Evolutionary conservation across 192 early-diverging fungal species (phyloP), one percentile per base, ranked within the genome.

Genomic region (Umbelopsis isabellina): DNA sequence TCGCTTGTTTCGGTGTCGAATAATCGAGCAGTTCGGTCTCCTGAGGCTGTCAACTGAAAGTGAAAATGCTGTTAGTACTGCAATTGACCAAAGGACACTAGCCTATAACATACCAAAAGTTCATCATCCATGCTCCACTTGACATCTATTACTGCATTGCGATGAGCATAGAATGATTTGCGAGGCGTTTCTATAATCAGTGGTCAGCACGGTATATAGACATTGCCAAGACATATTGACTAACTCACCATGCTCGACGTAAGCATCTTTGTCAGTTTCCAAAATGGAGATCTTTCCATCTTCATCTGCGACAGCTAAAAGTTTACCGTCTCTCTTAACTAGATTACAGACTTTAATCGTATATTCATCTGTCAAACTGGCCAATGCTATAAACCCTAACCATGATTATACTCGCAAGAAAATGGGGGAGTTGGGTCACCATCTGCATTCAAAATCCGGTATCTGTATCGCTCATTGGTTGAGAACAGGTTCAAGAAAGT

Each of bases 71-170:
- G 35, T 49, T 16, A 58, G 44, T 44, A 46, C 20, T 33, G 27
- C 65, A 58, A 25, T n/a, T 49, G 25, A n/a, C n/a, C 52, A 66
- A 3, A 27, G 2, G 27, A n/a, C 30, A 35, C 3, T 10, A 15
- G 12, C 0, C 18, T 52, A 53, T 21, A 69, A 23, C 49, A 33
- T 82, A 91, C 89, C 49, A 92, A 66, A 51, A 76, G 79, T 16
- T 74, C 69, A 74, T 94, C 90, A 68, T 93, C 88, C 5, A 69
- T 70, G 30, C 87, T 86, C 94, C 93, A 97, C 30, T 84, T 82
- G 7, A 93, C 72, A 75, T 97, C 94, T 55, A 94, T 89, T n/a
- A 93, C 84, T 4, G 93, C 88, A 77, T 93, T 94, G 33, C 83
- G 74, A 52, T 97, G 94, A 0, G 88, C 91, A 37, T 79, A 68